Percentiles rank a stretch among this genome's conserved stretches.
Conservation (phyloP, 1,139 yeast species). For the Spathaspora sp. region DNA sequence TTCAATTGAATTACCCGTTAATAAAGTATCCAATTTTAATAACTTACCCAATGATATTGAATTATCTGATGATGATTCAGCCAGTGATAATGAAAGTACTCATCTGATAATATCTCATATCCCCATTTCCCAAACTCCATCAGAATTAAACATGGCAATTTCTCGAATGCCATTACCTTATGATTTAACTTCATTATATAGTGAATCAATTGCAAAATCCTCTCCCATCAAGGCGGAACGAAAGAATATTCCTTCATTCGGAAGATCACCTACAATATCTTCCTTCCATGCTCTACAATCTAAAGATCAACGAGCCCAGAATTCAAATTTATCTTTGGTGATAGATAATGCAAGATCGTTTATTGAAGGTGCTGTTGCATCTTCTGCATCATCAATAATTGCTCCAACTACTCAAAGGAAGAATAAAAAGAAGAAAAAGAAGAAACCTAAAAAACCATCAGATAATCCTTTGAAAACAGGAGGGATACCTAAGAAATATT, state of each 20-base stretch:
- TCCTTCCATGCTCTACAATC: constrained; percentile 39
- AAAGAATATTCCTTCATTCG: constrained; percentile 8
- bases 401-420: constrained; percentile 9
- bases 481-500: constrained; percentile 65
- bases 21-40: constrained; percentile 42
- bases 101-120: not conserved
- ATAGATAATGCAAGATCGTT: constrained; percentile 43
- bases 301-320: constrained; percentile 15
- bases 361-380: constrained; percentile 30
- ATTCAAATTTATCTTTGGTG: constrained; percentile 32
- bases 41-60: constrained; percentile 51
- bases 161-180: constrained; percentile 8
- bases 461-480: constrained; percentile 50
- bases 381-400: constrained; percentile 30
- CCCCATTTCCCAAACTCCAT: constrained; percentile 3
- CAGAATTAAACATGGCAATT: constrained; percentile 4
- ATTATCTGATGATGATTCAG: constrained; percentile 49
- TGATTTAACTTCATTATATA: constrained; percentile 20
- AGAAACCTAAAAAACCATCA: constrained; percentile 36
- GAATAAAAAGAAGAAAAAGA: constrained; percentile 23
- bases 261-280: constrained; percentile 36
- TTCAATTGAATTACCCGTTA: constrained; percentile 2
- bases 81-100: constrained; percentile 30
- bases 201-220: constrained; percentile 30
- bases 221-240: constrained; percentile 32